phyloP scores from a whole-genome alignment of 768 basidiomycete species.

The Pleurotus tuber-regium region DNA sequence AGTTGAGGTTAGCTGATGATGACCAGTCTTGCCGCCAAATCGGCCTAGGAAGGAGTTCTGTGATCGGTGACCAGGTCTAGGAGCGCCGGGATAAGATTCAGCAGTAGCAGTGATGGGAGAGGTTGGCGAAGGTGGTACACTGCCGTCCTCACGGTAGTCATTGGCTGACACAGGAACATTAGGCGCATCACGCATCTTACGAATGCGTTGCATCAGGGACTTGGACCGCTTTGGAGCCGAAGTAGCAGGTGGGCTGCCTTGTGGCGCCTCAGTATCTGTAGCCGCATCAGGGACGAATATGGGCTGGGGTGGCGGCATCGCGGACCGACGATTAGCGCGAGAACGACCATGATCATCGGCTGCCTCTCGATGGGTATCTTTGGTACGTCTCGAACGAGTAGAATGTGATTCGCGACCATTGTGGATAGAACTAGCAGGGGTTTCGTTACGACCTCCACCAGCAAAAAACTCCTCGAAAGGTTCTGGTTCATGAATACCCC shows the following conservation, averaged over 20 bases:
- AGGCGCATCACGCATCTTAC: slow-evolving; percentile 84
- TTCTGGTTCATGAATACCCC: slow-evolving; percentile 92
- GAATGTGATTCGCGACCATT: slow-evolving; percentile 51
- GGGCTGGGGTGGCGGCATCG: slow-evolving; percentile 78
- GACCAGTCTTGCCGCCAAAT: slow-evolving; percentile 41
- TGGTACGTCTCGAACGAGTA: slow-evolving; percentile 34
- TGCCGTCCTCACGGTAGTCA: slow-evolving; percentile 29
- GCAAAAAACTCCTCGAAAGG: slow-evolving; percentile 90
- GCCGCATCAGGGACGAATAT: slow-evolving; percentile 66
- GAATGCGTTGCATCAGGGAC: slow-evolving; percentile 85
- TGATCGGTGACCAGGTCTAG: slow-evolving; percentile 65
- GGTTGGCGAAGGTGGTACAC: slow-evolving; percentile 42
- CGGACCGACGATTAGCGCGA: slow-evolving; percentile 42
- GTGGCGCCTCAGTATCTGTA: slow-evolving; percentile 32
- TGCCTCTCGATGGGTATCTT: slow-evolving; percentile 47
- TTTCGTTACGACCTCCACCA: slow-evolving; percentile 65
- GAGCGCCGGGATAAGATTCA: slow-evolving; percentile 12
- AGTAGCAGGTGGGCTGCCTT: slow-evolving; percentile 42
- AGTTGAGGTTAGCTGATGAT: slow-evolving; percentile 31
- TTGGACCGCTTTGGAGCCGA: slow-evolving; percentile 67
- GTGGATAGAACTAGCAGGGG: slow-evolving; percentile 67
- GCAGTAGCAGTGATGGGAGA: slow-evolving; percentile 14
- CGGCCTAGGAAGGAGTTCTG: slow-evolving; percentile 80
- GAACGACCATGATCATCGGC: slow-evolving; percentile 40
- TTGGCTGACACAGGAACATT: slow-evolving; percentile 69